Conservation (phyloP, 2,329 filamentous ascomycete genomes). For the Leptodontidium sp. region DNA sequence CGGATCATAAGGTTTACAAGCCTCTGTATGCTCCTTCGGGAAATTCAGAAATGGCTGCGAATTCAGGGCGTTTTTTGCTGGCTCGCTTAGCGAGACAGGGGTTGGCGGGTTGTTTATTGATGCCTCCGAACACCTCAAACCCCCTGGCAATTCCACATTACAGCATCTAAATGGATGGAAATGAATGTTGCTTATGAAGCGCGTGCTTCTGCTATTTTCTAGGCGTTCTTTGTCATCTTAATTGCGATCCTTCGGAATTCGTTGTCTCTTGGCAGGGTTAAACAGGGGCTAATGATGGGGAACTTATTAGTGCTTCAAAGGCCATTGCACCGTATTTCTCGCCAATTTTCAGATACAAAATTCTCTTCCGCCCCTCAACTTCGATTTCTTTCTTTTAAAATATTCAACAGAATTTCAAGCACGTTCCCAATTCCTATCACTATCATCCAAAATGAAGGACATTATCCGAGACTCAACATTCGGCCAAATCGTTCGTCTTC, state of each 20-base stretch:
- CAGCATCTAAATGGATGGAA: not conserved
- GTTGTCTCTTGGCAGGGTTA: not conserved
- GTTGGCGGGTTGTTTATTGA: constrained; percentile 13
- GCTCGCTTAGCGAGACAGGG: constrained; percentile 3
- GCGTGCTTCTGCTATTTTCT: not conserved
- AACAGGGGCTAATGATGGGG: not conserved
- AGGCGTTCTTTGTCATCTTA: not conserved
- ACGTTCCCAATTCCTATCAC: not conserved
- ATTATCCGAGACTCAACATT: constrained; percentile 19
- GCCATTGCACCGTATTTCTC: not conserved
- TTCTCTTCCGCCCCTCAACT: not conserved
- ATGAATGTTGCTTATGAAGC: not conserved
- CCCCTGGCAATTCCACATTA: not conserved
- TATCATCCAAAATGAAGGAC: constrained; percentile 2
- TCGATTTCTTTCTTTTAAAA: not conserved
- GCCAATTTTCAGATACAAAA: not conserved
- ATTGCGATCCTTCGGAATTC: not conserved
- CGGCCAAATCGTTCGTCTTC: constrained; percentile 13
- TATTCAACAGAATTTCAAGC: too few relatives aligned
- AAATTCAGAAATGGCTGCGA: constrained; percentile 6
- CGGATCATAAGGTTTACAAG: not conserved
- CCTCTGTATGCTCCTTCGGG: not conserved
- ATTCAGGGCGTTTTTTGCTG: not conserved
- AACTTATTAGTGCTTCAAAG: not conserved
- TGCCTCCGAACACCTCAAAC: not conserved